These are phyloP conservation scores for Parietaria judaica DNA, from an alignment of 306 rosid genomes.

Conservation along the genomic window DNA sequence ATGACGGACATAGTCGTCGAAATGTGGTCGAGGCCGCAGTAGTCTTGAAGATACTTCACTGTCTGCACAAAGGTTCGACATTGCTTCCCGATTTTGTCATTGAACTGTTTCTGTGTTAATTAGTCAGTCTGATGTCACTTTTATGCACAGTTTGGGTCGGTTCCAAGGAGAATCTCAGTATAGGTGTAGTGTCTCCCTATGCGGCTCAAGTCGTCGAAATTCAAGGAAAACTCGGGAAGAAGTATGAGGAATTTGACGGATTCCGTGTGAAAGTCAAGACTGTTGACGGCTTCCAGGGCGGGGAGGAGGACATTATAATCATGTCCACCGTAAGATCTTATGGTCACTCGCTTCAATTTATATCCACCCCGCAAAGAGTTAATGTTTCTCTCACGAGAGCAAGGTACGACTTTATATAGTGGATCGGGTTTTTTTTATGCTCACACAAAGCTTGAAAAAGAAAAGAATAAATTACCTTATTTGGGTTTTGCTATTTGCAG, in stretches of 20 bases:
- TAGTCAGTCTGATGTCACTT: background rate
- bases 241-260: conserved; percentile 31
- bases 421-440: background rate
- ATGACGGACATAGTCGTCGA: conserved; percentile 54
- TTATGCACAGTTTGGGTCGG: conserved; percentile 40
- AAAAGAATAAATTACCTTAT: too few species aligned
- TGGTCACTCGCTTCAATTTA: conserved; percentile 32
- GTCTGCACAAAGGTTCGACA: conserved; percentile 43
- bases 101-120: background rate
- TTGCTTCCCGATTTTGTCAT: background rate
- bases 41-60: conserved; percentile 39
- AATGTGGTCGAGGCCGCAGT: conserved; percentile 67
- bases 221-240: conserved; percentile 36
- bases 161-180: conserved; percentile 26
- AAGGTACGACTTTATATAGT: conserved; percentile 30
- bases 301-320: conserved; percentile 63
- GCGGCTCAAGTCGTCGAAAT: conserved; percentile 67
- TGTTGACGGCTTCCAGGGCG: conserved; percentile 79
- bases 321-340: conserved; percentile 62
- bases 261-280: conserved; percentile 62
- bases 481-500: conserved; percentile 20
- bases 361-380: conserved; percentile 44
- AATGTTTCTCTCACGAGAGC: conserved; percentile 91
- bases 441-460: background rate
- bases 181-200: conserved; percentile 82